Conservation (phyloP, 257 asterid species). For the Pogostemon cablin region DNA sequence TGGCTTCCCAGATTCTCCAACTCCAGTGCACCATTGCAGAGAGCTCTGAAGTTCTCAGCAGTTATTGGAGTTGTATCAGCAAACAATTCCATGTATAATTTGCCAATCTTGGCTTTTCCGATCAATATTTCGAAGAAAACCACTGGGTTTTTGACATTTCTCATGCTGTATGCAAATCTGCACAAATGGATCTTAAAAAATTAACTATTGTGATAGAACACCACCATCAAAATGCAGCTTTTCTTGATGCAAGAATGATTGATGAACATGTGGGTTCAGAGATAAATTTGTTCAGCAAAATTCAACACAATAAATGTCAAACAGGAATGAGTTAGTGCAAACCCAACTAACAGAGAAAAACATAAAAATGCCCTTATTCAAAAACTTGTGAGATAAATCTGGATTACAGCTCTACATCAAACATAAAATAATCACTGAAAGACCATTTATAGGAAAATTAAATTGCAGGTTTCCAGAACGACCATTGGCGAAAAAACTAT, state of each 20-base stretch:
- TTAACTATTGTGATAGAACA: background rate
- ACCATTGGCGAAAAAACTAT: background rate
- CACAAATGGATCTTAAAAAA: background rate
- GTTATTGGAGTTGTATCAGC: conserved; percentile 65
- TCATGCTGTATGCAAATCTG: conserved; percentile 38
- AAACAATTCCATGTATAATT: conserved; percentile 69
- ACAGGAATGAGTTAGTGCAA: background rate
- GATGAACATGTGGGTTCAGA: background rate
- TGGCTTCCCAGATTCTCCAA: conserved; percentile 59
- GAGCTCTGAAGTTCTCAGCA: conserved; percentile 74
- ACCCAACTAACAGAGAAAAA: background rate
- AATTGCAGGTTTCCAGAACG: background rate
- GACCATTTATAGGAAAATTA: background rate
- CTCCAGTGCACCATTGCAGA: conserved; percentile 85
- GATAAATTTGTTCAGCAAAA: background rate
- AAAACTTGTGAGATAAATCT: background rate
- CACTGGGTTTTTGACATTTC: conserved; percentile 50
- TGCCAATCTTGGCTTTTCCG: conserved; percentile 60
- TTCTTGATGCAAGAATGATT: background rate
- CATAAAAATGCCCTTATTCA: too few relatives aligned
- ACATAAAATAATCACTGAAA: background rate
- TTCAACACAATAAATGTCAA: background rate
- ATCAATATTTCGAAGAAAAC: conserved; percentile 78
- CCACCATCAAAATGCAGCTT: background rate
- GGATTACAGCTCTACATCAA: background rate